These are phyloP conservation scores for Cercospora nicotianae DNA, from an alignment of 2,329 filamentous ascomycete genomes.

Conservation along the genomic window DNA sequence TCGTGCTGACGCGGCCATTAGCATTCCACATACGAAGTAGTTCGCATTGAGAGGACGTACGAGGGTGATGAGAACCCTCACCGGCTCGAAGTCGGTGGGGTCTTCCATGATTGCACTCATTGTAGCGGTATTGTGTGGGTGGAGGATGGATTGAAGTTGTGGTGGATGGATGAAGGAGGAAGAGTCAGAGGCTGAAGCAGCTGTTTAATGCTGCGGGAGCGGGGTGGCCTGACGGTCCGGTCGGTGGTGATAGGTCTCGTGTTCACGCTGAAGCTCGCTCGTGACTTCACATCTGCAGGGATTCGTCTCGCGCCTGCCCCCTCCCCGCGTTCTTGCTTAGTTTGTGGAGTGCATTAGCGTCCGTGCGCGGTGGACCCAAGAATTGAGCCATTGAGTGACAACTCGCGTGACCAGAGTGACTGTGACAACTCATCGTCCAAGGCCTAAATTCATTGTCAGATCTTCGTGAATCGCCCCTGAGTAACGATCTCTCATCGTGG, in stretches of 20 bases:
- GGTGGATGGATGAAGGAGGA: neutral
- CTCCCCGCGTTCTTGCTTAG: neutral
- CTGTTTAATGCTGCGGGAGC: neutral
- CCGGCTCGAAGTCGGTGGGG: constrained; percentile 44
- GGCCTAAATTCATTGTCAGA: neutral
- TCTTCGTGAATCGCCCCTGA: neutral
- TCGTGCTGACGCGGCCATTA: constrained; percentile 48
- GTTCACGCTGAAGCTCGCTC: neutral
- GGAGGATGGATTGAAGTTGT: neutral
- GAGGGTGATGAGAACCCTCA: constrained; percentile 60
- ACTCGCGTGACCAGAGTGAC: neutral
- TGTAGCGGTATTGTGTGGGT: constrained; percentile 36
- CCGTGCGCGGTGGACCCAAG: neutral
- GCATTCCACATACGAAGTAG: neutral
- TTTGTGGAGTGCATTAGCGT: neutral
- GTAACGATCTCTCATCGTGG: neutral
- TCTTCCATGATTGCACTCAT: constrained; percentile 53
- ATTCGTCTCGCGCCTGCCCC: neutral
- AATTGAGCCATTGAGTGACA: neutral
- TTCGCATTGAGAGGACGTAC: neutral
- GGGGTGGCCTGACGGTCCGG: constrained; percentile 1
- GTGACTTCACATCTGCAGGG: neutral
- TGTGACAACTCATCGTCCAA: neutral
- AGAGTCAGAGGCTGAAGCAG: constrained; percentile 11
- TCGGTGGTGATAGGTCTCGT: constrained; percentile 9